Evolutionary conservation across 768 basidiomycete genomes (phyloP).

Genomic region (Lyophyllum semitale): DNA sequence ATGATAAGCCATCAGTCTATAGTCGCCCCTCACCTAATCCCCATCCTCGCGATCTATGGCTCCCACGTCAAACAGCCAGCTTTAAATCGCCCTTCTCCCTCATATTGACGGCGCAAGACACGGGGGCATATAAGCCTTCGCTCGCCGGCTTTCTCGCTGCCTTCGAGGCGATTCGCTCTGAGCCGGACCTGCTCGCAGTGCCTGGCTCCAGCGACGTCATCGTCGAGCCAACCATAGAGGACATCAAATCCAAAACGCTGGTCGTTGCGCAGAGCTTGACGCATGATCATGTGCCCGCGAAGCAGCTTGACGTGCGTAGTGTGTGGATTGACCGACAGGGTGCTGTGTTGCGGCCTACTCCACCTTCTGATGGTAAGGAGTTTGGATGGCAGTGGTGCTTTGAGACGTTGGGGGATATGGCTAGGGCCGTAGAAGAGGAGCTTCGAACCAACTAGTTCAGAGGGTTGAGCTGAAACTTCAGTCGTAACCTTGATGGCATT

Average conservation of each 20-base stretch:
- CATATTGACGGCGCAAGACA: constrained; percentile 72
- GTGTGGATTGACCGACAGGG: constrained; percentile 69
- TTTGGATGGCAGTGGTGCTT: constrained; percentile 54
- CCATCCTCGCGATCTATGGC: constrained; percentile 40
- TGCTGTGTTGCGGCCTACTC: constrained; percentile 40
- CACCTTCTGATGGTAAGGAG: constrained; percentile 25
- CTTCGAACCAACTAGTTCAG: neutral
- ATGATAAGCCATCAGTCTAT: constrained; percentile 17
- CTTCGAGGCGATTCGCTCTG: constrained; percentile 42
- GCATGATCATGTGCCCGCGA: constrained; percentile 70
- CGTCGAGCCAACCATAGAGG: constrained; percentile 21
- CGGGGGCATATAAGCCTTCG: constrained; percentile 73
- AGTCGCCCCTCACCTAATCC: constrained; percentile 32
- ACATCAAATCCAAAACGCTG: constrained; percentile 51
- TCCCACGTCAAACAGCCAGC: constrained; percentile 39
- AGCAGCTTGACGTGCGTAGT: constrained; percentile 51
- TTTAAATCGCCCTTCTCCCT: constrained; percentile 64
- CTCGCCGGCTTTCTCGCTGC: constrained; percentile 53
- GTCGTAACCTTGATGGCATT: too few species aligned
- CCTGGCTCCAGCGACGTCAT: constrained; percentile 14
- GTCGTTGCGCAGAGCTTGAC: constrained; percentile 67
- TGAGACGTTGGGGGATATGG: constrained; percentile 60
- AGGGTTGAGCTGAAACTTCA: too few species aligned
- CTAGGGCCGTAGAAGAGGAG: constrained; percentile 55
- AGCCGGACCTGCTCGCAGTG: constrained; percentile 36